A percentile compares a stretch with the other conserved stretches of the same genome.
Conservation (phyloP, 2,329 filamentous ascomycete genomes). For the Xylariomycetidae sp. region DNA sequence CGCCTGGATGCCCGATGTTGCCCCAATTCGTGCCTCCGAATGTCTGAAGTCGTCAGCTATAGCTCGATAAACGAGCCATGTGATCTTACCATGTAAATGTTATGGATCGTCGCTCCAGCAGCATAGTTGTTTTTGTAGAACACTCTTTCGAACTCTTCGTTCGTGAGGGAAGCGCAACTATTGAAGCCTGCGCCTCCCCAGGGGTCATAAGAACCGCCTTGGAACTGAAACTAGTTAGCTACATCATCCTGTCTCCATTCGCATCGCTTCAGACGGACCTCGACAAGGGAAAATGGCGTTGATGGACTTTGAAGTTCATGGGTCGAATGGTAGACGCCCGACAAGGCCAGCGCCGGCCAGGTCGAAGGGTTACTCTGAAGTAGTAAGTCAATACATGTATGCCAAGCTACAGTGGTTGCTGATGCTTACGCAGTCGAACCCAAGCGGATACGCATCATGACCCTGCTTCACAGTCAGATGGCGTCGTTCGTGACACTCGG, state of each 20-base stretch:
- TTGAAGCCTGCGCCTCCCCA: conserved; percentile 68
- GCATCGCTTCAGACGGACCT: conserved; percentile 21
- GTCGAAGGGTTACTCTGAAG: conserved; percentile 30
- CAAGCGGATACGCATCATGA: conserved; percentile 36
- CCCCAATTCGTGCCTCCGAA: conserved; percentile 86
- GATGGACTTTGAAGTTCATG: conserved; percentile 57
- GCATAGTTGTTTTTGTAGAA: conserved; percentile 73
- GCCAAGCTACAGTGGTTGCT: too few species aligned
- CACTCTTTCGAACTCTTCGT: conserved; percentile 66
- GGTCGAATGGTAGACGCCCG: conserved; percentile 45
- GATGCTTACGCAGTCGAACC: conserved; percentile 35
- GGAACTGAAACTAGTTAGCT: conserved; percentile 35
- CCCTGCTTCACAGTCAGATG: conserved; percentile 12
- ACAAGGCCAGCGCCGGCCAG: conserved; percentile 54
- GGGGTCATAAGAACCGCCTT: conserved; percentile 66
- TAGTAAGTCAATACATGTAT: too few species aligned
- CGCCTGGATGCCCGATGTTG: conserved; percentile 65
- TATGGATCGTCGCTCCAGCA: conserved; percentile 61
- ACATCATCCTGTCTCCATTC: neutral
- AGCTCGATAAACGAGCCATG: too few species aligned
- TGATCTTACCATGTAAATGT: conserved; percentile 46
- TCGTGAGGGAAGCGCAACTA: conserved; percentile 55
- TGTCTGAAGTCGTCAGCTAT: conserved; percentile 51
- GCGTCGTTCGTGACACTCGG: neutral
- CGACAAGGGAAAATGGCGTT: conserved; percentile 46